Evolutionary conservation across 2,329 filamentous ascomycete species (phyloP).

Genomic region (Fusarium odoratissimum): DNA sequence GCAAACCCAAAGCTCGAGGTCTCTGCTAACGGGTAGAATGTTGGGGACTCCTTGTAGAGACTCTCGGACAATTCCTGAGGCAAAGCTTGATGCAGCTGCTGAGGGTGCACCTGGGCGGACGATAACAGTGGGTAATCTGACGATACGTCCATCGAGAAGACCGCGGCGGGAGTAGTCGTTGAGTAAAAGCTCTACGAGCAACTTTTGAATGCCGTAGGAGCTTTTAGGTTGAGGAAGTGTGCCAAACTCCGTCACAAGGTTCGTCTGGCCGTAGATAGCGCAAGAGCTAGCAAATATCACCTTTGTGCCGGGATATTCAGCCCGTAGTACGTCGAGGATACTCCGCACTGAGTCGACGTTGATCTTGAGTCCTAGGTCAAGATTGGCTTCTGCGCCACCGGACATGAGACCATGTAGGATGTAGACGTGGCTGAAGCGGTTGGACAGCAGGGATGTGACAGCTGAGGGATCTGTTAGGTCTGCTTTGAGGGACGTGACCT

Average conservation of each 20-base stretch:
- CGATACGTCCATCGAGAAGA: slow-evolving; percentile 66
- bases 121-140: slow-evolving; percentile 70
- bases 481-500: slow-evolving; percentile 41
- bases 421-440: slow-evolving; percentile 60
- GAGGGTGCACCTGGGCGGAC: slow-evolving; percentile 70
- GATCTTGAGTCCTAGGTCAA: slow-evolving; percentile 65
- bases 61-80: slow-evolving; percentile 71
- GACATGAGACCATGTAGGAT: slow-evolving; percentile 75
- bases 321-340: slow-evolving; percentile 63
- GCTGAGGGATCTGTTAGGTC: slow-evolving; percentile 40
- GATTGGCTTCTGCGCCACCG: slow-evolving; percentile 68
- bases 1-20: slow-evolving; percentile 63
- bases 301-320: slow-evolving; percentile 58
- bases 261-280: slow-evolving; percentile 64
- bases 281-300: slow-evolving; percentile 70
- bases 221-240: slow-evolving; percentile 59
- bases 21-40: slow-evolving; percentile 57
- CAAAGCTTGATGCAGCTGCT: slow-evolving; percentile 69
- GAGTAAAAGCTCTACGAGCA: slow-evolving; percentile 64
- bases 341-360: slow-evolving; percentile 68
- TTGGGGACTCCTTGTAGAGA: slow-evolving; percentile 59
- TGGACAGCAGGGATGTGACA: slow-evolving; percentile 45
- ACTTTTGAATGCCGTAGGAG: slow-evolving; percentile 71
- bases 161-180: slow-evolving; percentile 58
- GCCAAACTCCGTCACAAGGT: slow-evolving; percentile 30